phyloP scores from a whole-genome alignment of 768 basidiomycete genomes.

The Tulasnella sp. region DNA sequence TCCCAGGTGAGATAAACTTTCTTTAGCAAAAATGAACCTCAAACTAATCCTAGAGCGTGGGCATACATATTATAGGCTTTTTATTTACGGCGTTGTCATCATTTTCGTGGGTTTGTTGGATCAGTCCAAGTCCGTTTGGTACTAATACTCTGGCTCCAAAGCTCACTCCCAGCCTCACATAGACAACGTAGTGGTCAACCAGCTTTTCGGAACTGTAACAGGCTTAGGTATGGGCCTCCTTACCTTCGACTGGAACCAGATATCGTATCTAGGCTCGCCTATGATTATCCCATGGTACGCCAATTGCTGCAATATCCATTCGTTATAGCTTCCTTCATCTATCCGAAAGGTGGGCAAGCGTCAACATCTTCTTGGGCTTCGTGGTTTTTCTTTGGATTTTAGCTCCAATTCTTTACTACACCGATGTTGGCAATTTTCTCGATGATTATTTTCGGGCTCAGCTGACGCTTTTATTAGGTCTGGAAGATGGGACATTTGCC shows the following conservation, averaged over 20 bases:
- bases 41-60: not conserved
- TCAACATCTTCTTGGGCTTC: slow-evolving; percentile 80
- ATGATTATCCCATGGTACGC: slow-evolving; percentile 95
- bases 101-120: slow-evolving; percentile 93
- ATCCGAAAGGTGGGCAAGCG: slow-evolving; percentile 75
- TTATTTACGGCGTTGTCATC: slow-evolving; percentile 79
- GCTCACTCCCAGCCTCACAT: not conserved
- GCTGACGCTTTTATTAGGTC: not conserved
- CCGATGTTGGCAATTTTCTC: slow-evolving; percentile 67
- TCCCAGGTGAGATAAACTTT: slow-evolving; percentile 61
- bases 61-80: slow-evolving; percentile 63
- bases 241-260: slow-evolving; percentile 88
- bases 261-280: slow-evolving; percentile 61
- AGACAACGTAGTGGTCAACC: slow-evolving; percentile 73
- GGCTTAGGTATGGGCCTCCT: slow-evolving; percentile 85
- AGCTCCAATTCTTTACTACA: slow-evolving; percentile 83
- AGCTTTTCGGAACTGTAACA: slow-evolving; percentile 75
- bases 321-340: not conserved
- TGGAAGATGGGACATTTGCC: slow-evolving; percentile 38
- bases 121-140: slow-evolving; percentile 33
- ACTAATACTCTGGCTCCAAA: not conserved
- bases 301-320: slow-evolving; percentile 32
- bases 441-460: slow-evolving; percentile 17
- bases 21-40: not conserved
- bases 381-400: slow-evolving; percentile 89